Evolutionary conservation across 2,329 filamentous ascomycete genomes (phyloP).

Genomic region (Nannizziopsis arthrosporioides): DNA sequence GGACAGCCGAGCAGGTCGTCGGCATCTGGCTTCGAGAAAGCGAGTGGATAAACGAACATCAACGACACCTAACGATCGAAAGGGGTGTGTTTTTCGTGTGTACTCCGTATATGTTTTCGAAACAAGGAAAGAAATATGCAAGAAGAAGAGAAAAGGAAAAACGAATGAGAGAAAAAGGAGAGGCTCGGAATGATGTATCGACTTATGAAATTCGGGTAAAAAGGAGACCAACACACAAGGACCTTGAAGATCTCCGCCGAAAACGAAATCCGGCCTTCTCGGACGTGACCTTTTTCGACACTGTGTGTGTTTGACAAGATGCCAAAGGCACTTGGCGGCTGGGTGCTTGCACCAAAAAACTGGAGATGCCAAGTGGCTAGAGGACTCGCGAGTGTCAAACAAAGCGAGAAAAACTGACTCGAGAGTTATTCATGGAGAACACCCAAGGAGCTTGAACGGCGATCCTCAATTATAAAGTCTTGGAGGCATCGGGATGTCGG

Average conservation of each 20-base stretch:
- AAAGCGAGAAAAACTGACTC: background rate
- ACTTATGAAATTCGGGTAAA: background rate
- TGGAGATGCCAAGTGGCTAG: background rate
- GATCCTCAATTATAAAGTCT: too few species aligned
- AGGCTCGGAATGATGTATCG: background rate
- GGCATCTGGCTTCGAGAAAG: too few species aligned
- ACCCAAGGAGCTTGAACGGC: too few species aligned
- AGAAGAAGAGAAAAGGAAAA: background rate
- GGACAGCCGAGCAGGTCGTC: too few species aligned
- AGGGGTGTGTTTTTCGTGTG: background rate
- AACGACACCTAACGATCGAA: background rate
- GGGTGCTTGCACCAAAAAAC: background rate
- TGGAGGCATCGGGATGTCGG: too few species aligned
- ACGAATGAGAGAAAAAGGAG: background rate
- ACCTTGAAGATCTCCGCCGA: background rate
- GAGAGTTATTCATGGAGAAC: too few species aligned
- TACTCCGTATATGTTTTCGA: background rate
- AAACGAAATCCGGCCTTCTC: background rate
- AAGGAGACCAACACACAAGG: background rate
- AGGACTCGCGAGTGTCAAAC: background rate
- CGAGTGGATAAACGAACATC: too few species aligned
- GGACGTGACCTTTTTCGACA: too few species aligned
- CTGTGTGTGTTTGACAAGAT: background rate
- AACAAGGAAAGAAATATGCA: too few species aligned
- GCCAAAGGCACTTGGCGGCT: background rate